Evolutionary conservation across 2,329 filamentous ascomycete species (phyloP).

Genomic region (Pseudocercospora fijiensis): DNA sequence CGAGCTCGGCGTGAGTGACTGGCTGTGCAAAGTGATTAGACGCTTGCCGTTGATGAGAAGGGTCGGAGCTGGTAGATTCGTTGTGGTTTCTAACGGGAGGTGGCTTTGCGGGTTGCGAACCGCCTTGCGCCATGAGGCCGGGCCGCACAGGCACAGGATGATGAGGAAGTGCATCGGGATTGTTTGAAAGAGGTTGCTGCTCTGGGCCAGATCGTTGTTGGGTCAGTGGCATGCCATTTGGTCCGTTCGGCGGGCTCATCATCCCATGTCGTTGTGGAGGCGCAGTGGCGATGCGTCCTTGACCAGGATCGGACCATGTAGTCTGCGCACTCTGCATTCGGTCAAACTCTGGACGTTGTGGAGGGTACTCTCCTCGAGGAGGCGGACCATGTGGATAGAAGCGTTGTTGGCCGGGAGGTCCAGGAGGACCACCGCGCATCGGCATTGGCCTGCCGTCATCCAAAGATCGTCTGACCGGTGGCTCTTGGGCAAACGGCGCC

Average conservation of each 20-base stretch:
- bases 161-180: constrained; percentile 56
- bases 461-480: constrained; percentile 28
- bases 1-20: constrained; percentile 73
- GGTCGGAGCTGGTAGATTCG: constrained; percentile 35
- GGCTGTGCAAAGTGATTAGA: constrained; percentile 43
- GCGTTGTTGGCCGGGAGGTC: constrained; percentile 12
- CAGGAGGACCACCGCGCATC: constrained; percentile 29
- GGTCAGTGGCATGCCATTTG: constrained; percentile 28
- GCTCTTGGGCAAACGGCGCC: constrained; percentile 29
- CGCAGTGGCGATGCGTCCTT: constrained; percentile 26
- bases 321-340: constrained; percentile 25
- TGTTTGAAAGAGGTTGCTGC: constrained; percentile 33
- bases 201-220: constrained; percentile 30
- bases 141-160: constrained; percentile 56
- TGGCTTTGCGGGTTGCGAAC: constrained; percentile 44
- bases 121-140: constrained; percentile 40
- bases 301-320: constrained; percentile 31
- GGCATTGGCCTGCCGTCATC: constrained; percentile 34
- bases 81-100: constrained; percentile 55
- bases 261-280: constrained; percentile 27
- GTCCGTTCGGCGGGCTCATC: constrained; percentile 24
- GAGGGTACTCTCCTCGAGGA: constrained; percentile 16
- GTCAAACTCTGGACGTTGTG: constrained; percentile 24
- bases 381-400: constrained; percentile 15
- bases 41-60: constrained; percentile 22